These are phyloP conservation scores for Tylopilus rubrobrunneus DNA, from an alignment of 768 basidiomycete genomes.

Conservation along the genomic window DNA sequence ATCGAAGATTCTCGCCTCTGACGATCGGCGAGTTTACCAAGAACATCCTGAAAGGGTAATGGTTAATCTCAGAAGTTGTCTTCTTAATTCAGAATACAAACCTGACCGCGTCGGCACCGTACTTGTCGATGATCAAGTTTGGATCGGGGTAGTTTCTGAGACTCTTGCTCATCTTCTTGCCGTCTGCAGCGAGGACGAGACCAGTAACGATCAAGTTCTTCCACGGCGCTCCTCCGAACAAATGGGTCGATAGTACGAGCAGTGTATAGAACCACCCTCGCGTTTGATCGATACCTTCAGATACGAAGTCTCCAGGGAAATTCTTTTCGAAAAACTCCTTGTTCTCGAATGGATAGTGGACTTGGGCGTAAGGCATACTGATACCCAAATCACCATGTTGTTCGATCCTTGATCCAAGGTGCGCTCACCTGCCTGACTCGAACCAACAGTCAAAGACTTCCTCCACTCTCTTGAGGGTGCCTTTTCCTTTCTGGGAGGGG, in stretches of 20 bases:
- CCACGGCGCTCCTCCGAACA: conserved; percentile 94
- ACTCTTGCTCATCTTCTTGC: conserved; percentile 99
- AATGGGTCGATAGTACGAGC: conserved; percentile 91
- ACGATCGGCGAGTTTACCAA: conserved; percentile 99
- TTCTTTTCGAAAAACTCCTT: conserved; percentile 78
- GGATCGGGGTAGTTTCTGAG: conserved; percentile 97
- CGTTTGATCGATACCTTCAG: conserved; percentile 98
- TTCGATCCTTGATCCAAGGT: not conserved
- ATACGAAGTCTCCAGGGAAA: conserved; percentile 96
- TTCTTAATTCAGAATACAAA: conserved; percentile 25
- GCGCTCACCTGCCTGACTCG: conserved; percentile 88
- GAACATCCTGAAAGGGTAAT: conserved; percentile 69
- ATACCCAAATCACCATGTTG: not conserved
- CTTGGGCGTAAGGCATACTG: conserved; percentile 98
- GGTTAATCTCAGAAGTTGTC: not conserved
- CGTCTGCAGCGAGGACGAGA: conserved; percentile 92
- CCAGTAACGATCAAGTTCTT: conserved; percentile 97
- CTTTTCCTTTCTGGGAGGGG: conserved; percentile 86
- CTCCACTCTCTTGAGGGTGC: conserved; percentile 81
- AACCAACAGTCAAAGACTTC: conserved; percentile 99
- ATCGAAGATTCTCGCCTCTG: conserved; percentile 94
- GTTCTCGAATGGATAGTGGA: conserved; percentile 98
- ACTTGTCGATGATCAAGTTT: conserved; percentile 80
- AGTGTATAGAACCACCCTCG: conserved; percentile 99
- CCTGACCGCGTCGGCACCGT: conserved; percentile 95